These are phyloP conservation scores for Globisporangium paroecandrum DNA, from an alignment of 352 stramenopile species.

Conservation along the genomic window DNA sequence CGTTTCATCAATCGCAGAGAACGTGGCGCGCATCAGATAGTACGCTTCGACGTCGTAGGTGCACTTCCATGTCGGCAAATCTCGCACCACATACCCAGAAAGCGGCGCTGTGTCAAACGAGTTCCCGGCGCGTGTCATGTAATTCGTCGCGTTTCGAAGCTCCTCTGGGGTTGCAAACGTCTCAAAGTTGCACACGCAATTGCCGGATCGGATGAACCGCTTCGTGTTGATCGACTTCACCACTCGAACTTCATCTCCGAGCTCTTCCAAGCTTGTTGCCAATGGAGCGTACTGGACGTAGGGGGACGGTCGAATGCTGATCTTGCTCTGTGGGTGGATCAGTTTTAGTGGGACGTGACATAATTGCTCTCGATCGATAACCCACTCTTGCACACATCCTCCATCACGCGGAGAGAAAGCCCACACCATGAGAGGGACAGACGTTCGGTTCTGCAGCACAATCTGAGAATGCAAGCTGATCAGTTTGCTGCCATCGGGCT, in stretches of 20 bases:
- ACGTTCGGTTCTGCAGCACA: slow-evolving; percentile 84
- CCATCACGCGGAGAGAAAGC: slow-evolving; percentile 81
- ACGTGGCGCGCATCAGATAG: slow-evolving; percentile 82
- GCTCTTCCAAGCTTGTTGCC: slow-evolving; percentile 74
- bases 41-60: slow-evolving; percentile 88
- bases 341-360: slow-evolving; percentile 81
- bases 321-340: slow-evolving; percentile 85
- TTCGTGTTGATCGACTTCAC: slow-evolving; percentile 75
- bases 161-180: slow-evolving; percentile 73
- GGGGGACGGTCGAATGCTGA: slow-evolving; percentile 80
- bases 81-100: slow-evolving; percentile 77
- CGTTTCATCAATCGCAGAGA: slow-evolving; percentile 58
- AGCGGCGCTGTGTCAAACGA: slow-evolving; percentile 42
- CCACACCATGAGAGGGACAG: slow-evolving; percentile 85
- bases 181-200: slow-evolving; percentile 81
- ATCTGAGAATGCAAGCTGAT: slow-evolving; percentile 87
- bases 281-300: slow-evolving; percentile 84
- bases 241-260: slow-evolving; percentile 66
- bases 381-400: slow-evolving; percentile 73
- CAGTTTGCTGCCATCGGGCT: slow-evolving; percentile 85
- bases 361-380: slow-evolving; percentile 80
- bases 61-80: slow-evolving; percentile 84
- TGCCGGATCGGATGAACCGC: slow-evolving; percentile 74
- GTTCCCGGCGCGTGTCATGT: slow-evolving; percentile 23
- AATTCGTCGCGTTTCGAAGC: slow-evolving; percentile 43